A percentile compares a stretch with the other conserved stretches of the same genome.
These are phyloP conservation scores for Oehlia diaphana DNA, from an alignment of 192 early-diverging fungal genomes.

Conservation along the genomic window DNA sequence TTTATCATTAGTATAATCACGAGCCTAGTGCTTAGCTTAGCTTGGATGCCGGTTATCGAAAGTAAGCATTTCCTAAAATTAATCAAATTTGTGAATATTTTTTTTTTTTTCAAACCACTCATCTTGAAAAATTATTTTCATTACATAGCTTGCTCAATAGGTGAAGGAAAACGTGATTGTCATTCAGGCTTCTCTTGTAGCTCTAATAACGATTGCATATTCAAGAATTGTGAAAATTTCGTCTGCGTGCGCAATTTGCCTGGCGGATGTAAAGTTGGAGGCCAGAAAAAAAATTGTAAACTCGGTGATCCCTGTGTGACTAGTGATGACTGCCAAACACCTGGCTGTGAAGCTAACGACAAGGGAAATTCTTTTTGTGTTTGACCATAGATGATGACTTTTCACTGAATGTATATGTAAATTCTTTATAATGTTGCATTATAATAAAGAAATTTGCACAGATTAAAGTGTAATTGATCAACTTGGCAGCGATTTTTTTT, in stretches of 20 bases:
- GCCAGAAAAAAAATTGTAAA: neutral
- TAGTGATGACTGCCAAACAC: constrained; percentile 8
- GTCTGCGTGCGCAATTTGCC: constrained; percentile 3
- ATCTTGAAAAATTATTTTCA: neutral
- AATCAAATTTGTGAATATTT: neutral
- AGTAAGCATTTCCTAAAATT: neutral
- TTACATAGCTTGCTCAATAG: constrained; percentile 16
- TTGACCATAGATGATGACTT: neutral
- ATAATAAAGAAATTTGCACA: no score
- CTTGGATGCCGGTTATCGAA: neutral
- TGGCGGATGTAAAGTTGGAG: constrained; percentile 10
- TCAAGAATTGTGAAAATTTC: constrained; percentile 18
- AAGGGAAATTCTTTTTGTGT: constrained; percentile 1
- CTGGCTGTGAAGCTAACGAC: constrained; percentile 9
- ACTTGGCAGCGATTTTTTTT: no score
- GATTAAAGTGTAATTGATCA: no score
- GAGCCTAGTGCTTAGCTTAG: neutral
- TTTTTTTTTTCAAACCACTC: neutral
- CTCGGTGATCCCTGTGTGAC: constrained; percentile 6
- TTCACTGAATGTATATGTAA: no score
- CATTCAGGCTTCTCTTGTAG: constrained; percentile 19
- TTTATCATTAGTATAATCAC: neutral
- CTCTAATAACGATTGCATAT: constrained; percentile 12
- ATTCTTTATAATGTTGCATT: no score
- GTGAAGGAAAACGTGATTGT: constrained; percentile 26